Conservation (phyloP, 805 yeast genomes). For the Dipodascus geniculatus region DNA sequence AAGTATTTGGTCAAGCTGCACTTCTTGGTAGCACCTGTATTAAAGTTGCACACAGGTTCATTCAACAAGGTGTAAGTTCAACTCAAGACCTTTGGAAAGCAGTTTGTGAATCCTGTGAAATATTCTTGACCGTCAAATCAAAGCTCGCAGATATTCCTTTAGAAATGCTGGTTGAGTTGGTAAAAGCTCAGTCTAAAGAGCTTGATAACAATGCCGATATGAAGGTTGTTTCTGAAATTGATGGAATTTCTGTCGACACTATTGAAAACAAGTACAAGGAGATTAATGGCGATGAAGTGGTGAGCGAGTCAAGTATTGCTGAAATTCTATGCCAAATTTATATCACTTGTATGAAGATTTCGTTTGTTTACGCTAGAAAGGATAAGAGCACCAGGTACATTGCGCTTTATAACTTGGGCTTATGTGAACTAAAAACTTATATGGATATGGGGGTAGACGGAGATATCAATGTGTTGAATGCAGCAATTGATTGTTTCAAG, state of each 20-base stretch:
- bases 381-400: constrained; percentile 3
- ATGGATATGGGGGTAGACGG: constrained; percentile 19
- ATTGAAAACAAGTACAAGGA: constrained; percentile 13
- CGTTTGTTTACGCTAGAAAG: neutral
- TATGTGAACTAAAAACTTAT: constrained; percentile 43
- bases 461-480: constrained; percentile 29
- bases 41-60: constrained; percentile 30
- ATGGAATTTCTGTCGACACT: constrained; percentile 5
- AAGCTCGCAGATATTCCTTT: constrained; percentile 40
- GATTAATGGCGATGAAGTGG: constrained; percentile 11
- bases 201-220: constrained; percentile 21
- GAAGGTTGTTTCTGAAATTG: constrained; percentile 2
- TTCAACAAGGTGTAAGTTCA: constrained; percentile 24
- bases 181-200: constrained; percentile 2
- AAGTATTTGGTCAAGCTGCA: constrained; percentile 57
- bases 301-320: neutral
- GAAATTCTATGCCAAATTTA: neutral
- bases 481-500: constrained; percentile 48
- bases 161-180: constrained; percentile 13
- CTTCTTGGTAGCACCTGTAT: constrained; percentile 37
- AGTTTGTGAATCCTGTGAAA: constrained; percentile 42
- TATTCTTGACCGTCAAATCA: constrained; percentile 46
- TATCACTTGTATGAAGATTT: neutral
- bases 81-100: constrained; percentile 56
- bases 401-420: constrained; percentile 58